Evolutionary conservation across 371 early-diverging fungal species (phyloP), one percentile per base, ranked within the genome.

Genomic region (Zychaea mexicana): DNA sequence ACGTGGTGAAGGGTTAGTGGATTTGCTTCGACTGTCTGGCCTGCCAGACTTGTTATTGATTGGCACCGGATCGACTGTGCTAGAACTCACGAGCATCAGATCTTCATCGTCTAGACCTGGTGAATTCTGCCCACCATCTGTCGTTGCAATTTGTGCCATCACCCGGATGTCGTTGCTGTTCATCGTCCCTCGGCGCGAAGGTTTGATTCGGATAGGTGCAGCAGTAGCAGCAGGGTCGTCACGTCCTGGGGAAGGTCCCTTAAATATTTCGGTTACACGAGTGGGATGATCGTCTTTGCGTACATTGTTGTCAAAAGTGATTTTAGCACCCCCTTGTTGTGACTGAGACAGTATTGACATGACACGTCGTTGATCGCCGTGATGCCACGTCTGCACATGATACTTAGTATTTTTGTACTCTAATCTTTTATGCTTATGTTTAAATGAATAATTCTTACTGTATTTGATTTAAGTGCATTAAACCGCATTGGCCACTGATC

Each of bases 21-120:
- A 59, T 61, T 76, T 76, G 22, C 65, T 59, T 5, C 76, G 71
- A 33, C 71, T 53, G 32, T 65, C 59, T 26, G 42, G 53, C 24
- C 42, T 24, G 3, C 31, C 47, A 6, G 72, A 61, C 9, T 72
- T 71, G 47, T 76, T 76, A 30, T 74, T 77, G 59, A 88, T 88
- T 2, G 78, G 81, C 9, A 89, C 83, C 1, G 89, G 87, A 32
- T 85, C 83, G 13, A 87, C 87, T 0, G 88, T 87, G 52, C 88
- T 89, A 0, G 84, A 82, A 57, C 85, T 87, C 6, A 79, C 65
- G 3, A 85, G 76, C 4, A 74, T 70, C 21, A 68, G 68, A 39
- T 88, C 86, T 22, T 88, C 89, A 12, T 88, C 87, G 8, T 87
- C 83, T 12, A 64, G 69, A n/a, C 71, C 47, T n/a, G 36, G 36